These are phyloP conservation scores for Leptomonas seymouri DNA, from an alignment of 208 protist species.

Conservation along the genomic window DNA sequence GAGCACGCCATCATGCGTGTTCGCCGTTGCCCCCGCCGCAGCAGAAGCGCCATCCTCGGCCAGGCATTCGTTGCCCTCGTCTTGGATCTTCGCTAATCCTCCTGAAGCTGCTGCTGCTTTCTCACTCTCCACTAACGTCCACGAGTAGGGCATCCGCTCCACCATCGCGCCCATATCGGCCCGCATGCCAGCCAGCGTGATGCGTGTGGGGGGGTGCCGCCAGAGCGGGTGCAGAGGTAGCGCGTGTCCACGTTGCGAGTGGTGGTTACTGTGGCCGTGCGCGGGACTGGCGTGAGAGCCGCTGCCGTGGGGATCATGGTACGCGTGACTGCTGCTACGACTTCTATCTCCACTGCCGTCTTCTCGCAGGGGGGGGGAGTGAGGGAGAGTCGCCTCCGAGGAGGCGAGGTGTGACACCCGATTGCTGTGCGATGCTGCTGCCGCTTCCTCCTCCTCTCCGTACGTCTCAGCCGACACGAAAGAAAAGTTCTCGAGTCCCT, in stretches of 20 bases:
- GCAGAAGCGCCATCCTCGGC: neutral
- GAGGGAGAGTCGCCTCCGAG: neutral
- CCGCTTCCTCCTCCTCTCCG: neutral
- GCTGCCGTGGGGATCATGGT: neutral
- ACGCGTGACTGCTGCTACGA: neutral
- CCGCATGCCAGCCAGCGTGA: constrained; percentile 12
- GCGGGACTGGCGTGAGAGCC: neutral
- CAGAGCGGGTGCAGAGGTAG: constrained; percentile 5
- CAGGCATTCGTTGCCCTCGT: neutral
- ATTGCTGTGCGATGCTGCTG: neutral
- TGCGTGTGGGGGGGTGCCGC: constrained; percentile 6
- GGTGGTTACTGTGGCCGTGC: neutral
- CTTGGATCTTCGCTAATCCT: neutral
- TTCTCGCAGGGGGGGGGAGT: neutral
- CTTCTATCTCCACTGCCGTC: neutral
- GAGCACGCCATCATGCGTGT: neutral
- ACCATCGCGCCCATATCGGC: constrained; percentile 19
- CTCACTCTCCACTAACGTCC: constrained; percentile 11
- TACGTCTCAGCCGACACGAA: constrained; percentile 14
- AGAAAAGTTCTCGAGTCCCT: constrained; percentile 7
- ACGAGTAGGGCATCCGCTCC: constrained; percentile 24
- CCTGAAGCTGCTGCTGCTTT: neutral
- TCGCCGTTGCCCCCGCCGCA: neutral
- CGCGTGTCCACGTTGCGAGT: neutral
- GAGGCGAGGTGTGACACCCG: neutral